Evolutionary conservation across 2,329 filamentous ascomycete genomes (phyloP), one percentile per base, ranked within the genome.

Genomic region (Tolypocladium album): DNA sequence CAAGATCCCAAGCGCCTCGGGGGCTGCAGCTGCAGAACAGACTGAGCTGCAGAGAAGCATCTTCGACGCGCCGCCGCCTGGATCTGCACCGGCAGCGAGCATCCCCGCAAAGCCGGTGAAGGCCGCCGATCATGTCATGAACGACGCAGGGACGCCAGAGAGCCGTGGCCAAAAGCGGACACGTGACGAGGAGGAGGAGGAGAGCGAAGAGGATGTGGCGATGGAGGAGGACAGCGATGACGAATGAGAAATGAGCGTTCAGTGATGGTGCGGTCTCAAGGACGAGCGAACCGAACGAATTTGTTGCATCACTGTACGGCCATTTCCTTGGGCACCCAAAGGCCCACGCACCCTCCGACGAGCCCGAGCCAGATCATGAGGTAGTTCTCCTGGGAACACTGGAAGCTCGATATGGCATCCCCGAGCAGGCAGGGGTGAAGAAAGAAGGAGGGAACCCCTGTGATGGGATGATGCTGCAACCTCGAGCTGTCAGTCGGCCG

Each of bases 351-450:
- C 58, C 84, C 84, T 61, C 92, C 93, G 53, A 96, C 84, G 61
- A 96, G 77, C n/a, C 92, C 92, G 63, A 97, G 80, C 92, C 93
- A 97, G 59, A 91, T 76, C 75, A 91, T 83, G 69, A 97, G 79
- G 77, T 97, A 97, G 67, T 87, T 80, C 67, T 86, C 74, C 71
- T 79, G 77, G 70, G 79, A 73, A 67, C 83, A 86, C 66, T 82
- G 76, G 67, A 91, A 86, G 58, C 77, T 78, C 66, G 79, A 78
- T 82, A 97, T 89, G 58, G 89, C 89, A 64, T 93, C 88, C 60
- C 88, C 89, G 11, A 94, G 89, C 71, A 90, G 85, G 75, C 94
- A 97, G 31, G 94, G 93, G 76, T 99, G 94, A 67, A 97, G 82
- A 74, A 96, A 97, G 74, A 93, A 97, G 57, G 86, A 84, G 47